Conservation (phyloP, 352 stramenopile species). For the Blastocystis sp. region DNA sequence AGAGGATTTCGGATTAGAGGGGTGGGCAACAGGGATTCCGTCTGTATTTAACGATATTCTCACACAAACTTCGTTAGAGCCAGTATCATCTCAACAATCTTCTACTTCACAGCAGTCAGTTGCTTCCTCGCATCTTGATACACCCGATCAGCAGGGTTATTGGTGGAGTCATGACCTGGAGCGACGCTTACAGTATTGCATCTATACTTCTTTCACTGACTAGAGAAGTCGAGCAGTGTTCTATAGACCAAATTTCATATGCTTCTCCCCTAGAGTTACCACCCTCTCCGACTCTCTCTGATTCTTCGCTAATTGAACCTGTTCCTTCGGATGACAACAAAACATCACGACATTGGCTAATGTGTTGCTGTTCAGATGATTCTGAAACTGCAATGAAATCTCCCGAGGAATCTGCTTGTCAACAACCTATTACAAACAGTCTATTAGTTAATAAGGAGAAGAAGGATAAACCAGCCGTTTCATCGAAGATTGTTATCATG, state of each 20-base stretch:
- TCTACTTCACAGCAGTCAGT: neutral
- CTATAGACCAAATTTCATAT: neutral
- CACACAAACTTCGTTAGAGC: slow-evolving; percentile 36
- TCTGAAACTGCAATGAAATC: no score
- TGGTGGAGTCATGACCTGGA: slow-evolving; percentile 38
- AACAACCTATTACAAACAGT: no score
- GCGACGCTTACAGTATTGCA: neutral
- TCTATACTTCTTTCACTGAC: neutral
- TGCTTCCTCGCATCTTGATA: neutral
- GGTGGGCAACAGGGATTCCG: neutral
- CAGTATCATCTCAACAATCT: neutral
- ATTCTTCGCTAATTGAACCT: no score
- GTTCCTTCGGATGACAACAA: no score
- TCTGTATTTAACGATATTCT: slow-evolving; percentile 58
- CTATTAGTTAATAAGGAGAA: no score
- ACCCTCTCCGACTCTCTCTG: no score
- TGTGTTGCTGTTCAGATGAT: no score
- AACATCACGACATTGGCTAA: no score
- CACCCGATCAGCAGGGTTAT: neutral
- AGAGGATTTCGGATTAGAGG: neutral
- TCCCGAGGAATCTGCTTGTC: no score
- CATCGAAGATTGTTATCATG: no score
- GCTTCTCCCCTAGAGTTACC: no score
- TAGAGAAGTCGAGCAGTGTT: neutral
- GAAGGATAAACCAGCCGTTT: no score